phyloP scores from a whole-genome alignment of 139 green algal genomes.

The Zygnema cylindricum region DNA sequence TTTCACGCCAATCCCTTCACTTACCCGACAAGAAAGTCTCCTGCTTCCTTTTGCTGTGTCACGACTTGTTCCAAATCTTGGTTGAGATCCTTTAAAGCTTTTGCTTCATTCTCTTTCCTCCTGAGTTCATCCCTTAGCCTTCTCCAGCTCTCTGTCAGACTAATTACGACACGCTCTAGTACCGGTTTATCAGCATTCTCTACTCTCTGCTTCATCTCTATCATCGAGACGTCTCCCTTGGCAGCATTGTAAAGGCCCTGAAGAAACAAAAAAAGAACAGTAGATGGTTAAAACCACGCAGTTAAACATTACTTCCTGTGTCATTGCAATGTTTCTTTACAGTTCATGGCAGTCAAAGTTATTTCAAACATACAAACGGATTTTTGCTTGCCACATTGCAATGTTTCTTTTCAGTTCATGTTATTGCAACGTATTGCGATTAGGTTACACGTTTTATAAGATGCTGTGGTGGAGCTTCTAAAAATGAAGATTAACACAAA shows the following conservation, averaged over 20 bases:
- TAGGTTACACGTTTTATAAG: no score
- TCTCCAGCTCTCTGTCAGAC: neutral
- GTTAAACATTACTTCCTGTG: no score
- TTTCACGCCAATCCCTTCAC: no score
- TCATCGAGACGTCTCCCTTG: neutral
- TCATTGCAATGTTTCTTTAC: no score
- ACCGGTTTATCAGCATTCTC: neutral
- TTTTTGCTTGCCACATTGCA: no score
- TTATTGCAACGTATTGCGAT: no score
- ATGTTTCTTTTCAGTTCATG: no score
- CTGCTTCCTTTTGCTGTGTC: neutral
- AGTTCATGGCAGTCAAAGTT: no score
- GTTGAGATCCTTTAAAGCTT: neutral
- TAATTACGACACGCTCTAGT: neutral
- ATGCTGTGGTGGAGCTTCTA: no score
- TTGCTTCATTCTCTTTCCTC: neutral
- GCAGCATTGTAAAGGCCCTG: neutral
- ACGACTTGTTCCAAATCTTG: neutral
- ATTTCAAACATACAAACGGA: no score
- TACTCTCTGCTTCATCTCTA: neutral
- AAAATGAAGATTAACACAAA: no score
- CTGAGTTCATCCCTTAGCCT: neutral
- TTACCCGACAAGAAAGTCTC: neutral
- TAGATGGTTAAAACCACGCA: no score
- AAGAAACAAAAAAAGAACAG: neutral